Conservation (phyloP, 1,139 yeast species). For the Geotrichum citri-aurantii region DNA sequence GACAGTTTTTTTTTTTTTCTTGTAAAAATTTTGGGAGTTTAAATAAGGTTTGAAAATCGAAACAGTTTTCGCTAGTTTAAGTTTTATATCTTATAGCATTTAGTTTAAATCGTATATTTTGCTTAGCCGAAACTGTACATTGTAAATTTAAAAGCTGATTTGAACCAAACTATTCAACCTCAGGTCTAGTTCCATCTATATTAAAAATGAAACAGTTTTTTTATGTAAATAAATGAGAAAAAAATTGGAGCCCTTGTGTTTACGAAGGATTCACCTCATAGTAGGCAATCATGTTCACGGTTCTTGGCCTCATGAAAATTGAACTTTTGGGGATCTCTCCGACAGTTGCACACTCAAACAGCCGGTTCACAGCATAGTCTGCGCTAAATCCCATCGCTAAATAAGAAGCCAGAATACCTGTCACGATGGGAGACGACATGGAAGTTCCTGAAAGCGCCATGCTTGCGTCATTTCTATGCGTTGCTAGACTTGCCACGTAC, state of each 20-base stretch:
- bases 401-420: slow-evolving; percentile 65
- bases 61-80: too few species aligned
- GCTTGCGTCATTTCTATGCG: slow-evolving; percentile 26
- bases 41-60: too few species aligned
- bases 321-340: slow-evolving; percentile 37
- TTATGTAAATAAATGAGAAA: too few species aligned
- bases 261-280: not conserved
- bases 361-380: slow-evolving; percentile 26
- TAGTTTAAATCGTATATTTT: not conserved
- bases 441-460: slow-evolving; percentile 71
- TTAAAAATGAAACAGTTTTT: too few species aligned
- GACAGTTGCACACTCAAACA: slow-evolving; percentile 31
- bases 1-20: slow-evolving; percentile 1
- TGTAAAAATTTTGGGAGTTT: not conserved
- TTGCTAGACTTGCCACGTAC: slow-evolving; percentile 39
- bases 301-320: slow-evolving; percentile 39
- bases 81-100: not conserved
- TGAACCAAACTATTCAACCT: not conserved
- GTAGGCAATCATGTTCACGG: slow-evolving; percentile 44
- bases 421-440: slow-evolving; percentile 80
- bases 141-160: too few species aligned
- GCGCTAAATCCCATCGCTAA: slow-evolving; percentile 52
- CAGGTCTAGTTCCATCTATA: too few species aligned
- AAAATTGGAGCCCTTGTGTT: too few species aligned
- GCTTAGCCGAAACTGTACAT: not conserved